Conservation (phyloP, 139 green algal species). For the Edaphochlamys debaryana region DNA sequence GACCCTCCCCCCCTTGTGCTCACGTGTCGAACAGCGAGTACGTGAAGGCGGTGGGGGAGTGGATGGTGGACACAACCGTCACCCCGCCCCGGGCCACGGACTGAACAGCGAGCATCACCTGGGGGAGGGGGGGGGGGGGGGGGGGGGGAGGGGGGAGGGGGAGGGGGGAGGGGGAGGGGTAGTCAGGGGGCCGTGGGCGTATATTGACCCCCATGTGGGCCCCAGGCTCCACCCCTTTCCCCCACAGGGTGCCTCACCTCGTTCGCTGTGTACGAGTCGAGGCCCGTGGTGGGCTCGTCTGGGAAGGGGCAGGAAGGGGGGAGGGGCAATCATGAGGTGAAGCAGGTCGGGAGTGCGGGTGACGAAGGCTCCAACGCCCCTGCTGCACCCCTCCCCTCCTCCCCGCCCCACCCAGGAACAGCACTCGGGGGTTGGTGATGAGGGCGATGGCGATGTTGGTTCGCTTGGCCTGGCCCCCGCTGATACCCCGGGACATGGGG, state of each 20-base stretch:
- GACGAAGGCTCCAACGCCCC: neutral
- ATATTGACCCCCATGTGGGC: too few species aligned
- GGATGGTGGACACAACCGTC: constrained; percentile 77
- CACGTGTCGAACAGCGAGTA: constrained; percentile 78
- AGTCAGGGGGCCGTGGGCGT: too few species aligned
- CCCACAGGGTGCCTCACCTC: constrained; percentile 54
- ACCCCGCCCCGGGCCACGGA: constrained; percentile 48
- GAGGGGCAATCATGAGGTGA: neutral
- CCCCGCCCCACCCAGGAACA: constrained; percentile 60
- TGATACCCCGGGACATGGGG: constrained; percentile 53
- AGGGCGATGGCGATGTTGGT: constrained; percentile 68
- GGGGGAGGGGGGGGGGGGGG: neutral
- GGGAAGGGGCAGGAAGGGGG: neutral
- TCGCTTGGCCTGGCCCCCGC: constrained; percentile 65
- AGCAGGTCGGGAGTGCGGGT: neutral
- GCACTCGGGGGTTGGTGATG: constrained; percentile 65
- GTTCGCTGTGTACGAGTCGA: constrained; percentile 75
- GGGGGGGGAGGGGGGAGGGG: neutral
- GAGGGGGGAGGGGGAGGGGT: neutral
- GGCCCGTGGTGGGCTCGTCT: constrained; percentile 73
- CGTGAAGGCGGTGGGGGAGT: constrained; percentile 72
- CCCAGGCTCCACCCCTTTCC: too few species aligned
- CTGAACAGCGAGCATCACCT: constrained; percentile 1
- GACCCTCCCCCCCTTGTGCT: too few species aligned
- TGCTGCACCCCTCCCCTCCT: neutral